Percentiles rank a stretch among this genome's conserved stretches.
phyloP scores from a whole-genome alignment of 2,329 filamentous ascomycete genomes.

The Aureobasidium pullulans region DNA sequence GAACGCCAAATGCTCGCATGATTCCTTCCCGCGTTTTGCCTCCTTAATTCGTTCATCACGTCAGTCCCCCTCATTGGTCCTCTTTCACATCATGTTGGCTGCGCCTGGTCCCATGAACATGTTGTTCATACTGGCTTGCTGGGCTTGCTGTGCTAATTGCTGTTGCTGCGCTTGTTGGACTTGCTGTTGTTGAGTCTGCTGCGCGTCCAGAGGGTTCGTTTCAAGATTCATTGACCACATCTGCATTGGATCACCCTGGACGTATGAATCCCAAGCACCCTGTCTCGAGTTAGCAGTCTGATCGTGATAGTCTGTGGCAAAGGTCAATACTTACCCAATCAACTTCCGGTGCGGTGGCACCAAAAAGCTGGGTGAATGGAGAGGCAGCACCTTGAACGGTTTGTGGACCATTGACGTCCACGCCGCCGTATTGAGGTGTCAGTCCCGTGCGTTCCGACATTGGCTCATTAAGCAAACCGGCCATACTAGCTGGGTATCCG shows the following conservation, averaged over 20 bases:
- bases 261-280: constrained; percentile 64
- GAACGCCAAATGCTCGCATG: background rate
- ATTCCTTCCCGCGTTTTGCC: background rate
- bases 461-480: constrained; percentile 28
- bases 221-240: constrained; percentile 31
- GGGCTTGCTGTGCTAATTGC: constrained; percentile 8
- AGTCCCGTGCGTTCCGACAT: constrained; percentile 25
- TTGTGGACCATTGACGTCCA: constrained; percentile 25
- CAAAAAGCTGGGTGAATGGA: constrained; percentile 31
- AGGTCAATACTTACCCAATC: constrained; percentile 45
- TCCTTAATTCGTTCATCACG: background rate
- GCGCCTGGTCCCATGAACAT: constrained; percentile 12
- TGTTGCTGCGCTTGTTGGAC: background rate
- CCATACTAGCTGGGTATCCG: constrained; percentile 27
- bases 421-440: constrained; percentile 28
- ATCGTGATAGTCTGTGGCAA: background rate
- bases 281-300: constrained; percentile 25
- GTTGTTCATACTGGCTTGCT: constrained; percentile 9
- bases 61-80: background rate
- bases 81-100: constrained; percentile 13
- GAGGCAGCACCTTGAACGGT: constrained; percentile 24
- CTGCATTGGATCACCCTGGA: constrained; percentile 48
- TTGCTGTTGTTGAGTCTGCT: constrained; percentile 21
- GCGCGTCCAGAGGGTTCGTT: constrained; percentile 11
- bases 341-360: constrained; percentile 26